Evolutionary conservation across 176 grass and related monocot species (phyloP).

Genomic region (Lolium rigidum): DNA sequence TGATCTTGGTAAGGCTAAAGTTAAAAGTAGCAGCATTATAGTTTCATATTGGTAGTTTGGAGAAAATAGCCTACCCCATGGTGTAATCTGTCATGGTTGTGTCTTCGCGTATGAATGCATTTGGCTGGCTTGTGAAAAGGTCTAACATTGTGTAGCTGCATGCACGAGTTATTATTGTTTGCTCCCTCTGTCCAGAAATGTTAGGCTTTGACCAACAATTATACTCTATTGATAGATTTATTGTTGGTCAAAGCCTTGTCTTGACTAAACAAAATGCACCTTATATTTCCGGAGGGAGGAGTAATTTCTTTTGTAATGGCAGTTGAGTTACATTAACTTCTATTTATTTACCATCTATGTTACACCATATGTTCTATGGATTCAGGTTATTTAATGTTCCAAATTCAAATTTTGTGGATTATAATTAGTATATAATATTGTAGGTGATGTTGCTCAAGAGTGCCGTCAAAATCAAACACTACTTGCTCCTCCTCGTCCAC

Average conservation of each 20-base stretch:
- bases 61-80: slow-evolving; percentile 9
- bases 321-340: slow-evolving; percentile 24
- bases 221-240: background rate
- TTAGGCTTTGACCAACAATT: slow-evolving; percentile 2
- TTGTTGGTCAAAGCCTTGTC: background rate
- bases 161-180: slow-evolving; percentile 31
- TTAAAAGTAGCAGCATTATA: slow-evolving; percentile 31
- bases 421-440: slow-evolving; percentile 31
- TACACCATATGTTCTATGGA: slow-evolving; percentile 9
- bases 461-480: slow-evolving; percentile 87
- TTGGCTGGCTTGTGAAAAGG: background rate
- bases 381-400: slow-evolving; percentile 10
- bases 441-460: slow-evolving; percentile 94
- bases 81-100: slow-evolving; percentile 30
- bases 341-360: slow-evolving; percentile 29
- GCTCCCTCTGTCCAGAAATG: background rate
- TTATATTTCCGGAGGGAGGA: background rate
- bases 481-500: slow-evolving; percentile 77
- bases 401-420: slow-evolving; percentile 2
- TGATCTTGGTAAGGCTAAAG: slow-evolving; percentile 76
- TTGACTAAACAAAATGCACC: background rate
- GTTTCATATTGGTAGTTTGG: slow-evolving; percentile 39
- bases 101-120: slow-evolving; percentile 25
- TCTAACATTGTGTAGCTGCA: slow-evolving; percentile 37
- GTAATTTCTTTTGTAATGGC: slow-evolving; percentile 13